Percentiles rank a stretch among this genome's conserved stretches.
Evolutionary conservation across 176 grass and related monocot genomes (phyloP).

Genomic region (Saccharum spontaneum): DNA sequence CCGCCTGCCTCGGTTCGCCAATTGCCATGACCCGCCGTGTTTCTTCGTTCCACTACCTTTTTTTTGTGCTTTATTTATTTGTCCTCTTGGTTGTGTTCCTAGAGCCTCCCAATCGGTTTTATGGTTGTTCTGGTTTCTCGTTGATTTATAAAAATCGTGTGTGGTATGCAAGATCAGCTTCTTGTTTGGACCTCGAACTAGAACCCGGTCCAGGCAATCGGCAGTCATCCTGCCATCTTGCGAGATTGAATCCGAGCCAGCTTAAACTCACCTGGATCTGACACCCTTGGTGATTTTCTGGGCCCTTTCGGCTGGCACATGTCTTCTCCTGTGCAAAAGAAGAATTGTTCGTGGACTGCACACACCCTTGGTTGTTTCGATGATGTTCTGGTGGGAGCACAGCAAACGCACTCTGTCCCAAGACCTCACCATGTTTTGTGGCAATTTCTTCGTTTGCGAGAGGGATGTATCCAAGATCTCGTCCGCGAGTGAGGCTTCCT

Average conservation of each 20-base stretch:
- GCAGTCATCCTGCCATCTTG: slow-evolving; percentile 55
- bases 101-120: too few relatives aligned
- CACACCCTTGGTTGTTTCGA: too few relatives aligned
- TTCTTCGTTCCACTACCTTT: not conserved
- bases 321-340: too few relatives aligned
- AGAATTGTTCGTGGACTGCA: not conserved
- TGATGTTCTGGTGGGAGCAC: not conserved
- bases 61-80: not conserved
- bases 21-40: not conserved
- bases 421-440: slow-evolving; percentile 51
- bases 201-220: slow-evolving; percentile 32
- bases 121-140: not conserved
- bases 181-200: slow-evolving; percentile 50
- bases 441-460: slow-evolving; percentile 92
- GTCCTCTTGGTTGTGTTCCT: not conserved
- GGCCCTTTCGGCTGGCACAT: slow-evolving; percentile 60
- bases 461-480: slow-evolving; percentile 21
- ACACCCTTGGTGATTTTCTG: slow-evolving; percentile 58
- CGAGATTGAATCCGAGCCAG: slow-evolving; percentile 43
- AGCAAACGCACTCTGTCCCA: slow-evolving; percentile 92
- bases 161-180: slow-evolving; percentile 63
- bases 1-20: not conserved
- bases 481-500: slow-evolving; percentile 13
- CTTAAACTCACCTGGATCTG: slow-evolving; percentile 80
- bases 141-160: not conserved